Evolutionary conservation across 352 stramenopile genomes (phyloP).

Genomic region (Globisporangium irregulare): DNA sequence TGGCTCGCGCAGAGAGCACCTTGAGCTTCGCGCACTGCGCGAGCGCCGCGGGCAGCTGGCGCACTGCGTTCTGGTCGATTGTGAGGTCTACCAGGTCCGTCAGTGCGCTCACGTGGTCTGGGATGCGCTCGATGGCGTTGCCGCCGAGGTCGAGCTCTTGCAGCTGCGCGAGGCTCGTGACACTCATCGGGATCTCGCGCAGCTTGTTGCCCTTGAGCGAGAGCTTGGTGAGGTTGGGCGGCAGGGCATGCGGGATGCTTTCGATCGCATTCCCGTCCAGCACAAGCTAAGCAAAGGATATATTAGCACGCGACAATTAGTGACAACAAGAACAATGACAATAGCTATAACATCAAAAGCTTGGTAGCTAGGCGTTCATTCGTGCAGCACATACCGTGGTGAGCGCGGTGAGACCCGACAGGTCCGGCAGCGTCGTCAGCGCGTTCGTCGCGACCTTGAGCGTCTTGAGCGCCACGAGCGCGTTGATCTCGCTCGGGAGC

Average conservation of each 20-base stretch:
- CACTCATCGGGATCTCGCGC: constrained; percentile 32
- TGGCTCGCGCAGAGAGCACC: constrained; percentile 61
- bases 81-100: constrained; percentile 62
- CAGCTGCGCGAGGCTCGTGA: constrained; percentile 49
- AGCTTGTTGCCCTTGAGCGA: constrained; percentile 69
- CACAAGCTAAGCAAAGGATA: constrained; percentile 44
- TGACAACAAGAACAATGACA: neutral
- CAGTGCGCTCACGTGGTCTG: constrained; percentile 41
- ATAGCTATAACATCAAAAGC: neutral
- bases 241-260: constrained; percentile 48
- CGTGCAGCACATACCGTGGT: constrained; percentile 45
- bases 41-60: constrained; percentile 42
- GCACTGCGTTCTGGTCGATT: constrained; percentile 59
- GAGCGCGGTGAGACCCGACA: constrained; percentile 62
- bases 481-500: constrained; percentile 37
- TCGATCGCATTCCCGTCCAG: constrained; percentile 70
- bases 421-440: constrained; percentile 53
- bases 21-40: constrained; percentile 65
- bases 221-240: constrained; percentile 73
- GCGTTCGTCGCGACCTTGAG: constrained; percentile 71
- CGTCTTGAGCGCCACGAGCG: constrained; percentile 57
- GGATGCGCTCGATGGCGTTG: constrained; percentile 50
- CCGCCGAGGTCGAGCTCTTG: constrained; percentile 69
- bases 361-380: neutral
- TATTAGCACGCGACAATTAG: neutral